Percentiles rank a stretch among this genome's conserved stretches.
phyloP scores from a whole-genome alignment of 225 moss, liverwort and hornwort genomes.

The Sphagnum tenellum region DNA sequence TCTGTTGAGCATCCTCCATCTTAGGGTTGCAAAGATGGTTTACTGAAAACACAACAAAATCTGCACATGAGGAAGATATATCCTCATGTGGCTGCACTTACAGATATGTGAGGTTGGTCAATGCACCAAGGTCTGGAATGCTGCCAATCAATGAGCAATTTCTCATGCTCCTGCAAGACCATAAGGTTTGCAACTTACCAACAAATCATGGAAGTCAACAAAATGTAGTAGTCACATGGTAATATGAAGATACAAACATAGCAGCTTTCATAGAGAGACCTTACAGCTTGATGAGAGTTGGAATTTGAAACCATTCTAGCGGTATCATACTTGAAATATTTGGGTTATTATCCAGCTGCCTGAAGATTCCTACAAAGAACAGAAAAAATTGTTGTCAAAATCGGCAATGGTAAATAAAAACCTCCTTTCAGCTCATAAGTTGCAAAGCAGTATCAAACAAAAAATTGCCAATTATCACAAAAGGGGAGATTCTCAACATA shows the following conservation, averaged over 20 bases:
- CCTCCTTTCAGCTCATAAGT: background rate
- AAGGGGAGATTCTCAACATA: conserved; percentile 11
- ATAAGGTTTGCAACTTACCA: too few relatives aligned
- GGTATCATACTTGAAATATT: conserved; percentile 27
- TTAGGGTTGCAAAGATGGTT: too few relatives aligned
- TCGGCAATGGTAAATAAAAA: too few relatives aligned
- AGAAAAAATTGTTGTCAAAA: too few relatives aligned
- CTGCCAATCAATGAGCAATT: conserved; percentile 25
- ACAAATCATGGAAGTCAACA: too few relatives aligned
- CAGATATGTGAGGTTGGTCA: conserved; percentile 39
- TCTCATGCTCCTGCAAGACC: conserved; percentile 30
- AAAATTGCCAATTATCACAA: background rate
- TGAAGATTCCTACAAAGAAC: conserved; percentile 9
- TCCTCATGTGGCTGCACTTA: conserved; percentile 8
- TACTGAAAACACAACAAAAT: background rate
- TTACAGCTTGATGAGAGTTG: conserved; percentile 53
- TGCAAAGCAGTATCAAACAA: background rate
- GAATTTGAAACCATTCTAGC: conserved; percentile 18
- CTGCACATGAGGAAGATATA: too few relatives aligned
- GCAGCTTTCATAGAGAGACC: conserved; percentile 4
- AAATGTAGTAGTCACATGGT: too few relatives aligned
- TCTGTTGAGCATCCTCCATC: too few relatives aligned
- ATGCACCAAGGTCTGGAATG: conserved; percentile 6
- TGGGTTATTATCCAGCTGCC: conserved; percentile 68
- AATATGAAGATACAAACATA: too few relatives aligned